Evolutionary conservation across 192 early-diverging fungal species (phyloP).

Genomic region (Mortierella hygrophila): DNA sequence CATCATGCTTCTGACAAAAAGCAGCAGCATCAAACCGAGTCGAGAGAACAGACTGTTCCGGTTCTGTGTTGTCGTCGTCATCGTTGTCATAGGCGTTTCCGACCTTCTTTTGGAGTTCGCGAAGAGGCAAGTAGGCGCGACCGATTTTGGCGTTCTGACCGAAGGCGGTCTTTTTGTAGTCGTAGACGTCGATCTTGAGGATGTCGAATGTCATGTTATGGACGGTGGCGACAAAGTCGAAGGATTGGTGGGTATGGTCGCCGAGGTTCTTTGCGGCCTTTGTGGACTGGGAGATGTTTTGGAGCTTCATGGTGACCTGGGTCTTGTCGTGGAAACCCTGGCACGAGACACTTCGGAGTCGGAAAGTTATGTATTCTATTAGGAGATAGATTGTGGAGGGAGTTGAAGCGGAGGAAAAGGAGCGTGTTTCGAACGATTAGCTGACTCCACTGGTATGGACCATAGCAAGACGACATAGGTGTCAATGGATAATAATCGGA

Average conservation of each 20-base stretch:
- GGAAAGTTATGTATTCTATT: constrained; percentile 34
- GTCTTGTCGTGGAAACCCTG: constrained; percentile 43
- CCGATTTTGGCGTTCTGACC: constrained; percentile 45
- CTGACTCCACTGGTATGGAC: not conserved
- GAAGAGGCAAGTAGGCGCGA: constrained; percentile 44
- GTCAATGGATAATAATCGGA: not conserved
- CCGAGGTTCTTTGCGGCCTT: constrained; percentile 36
- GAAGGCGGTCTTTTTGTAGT: constrained; percentile 32
- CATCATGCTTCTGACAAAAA: constrained; percentile 49
- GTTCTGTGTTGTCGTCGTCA: constrained; percentile 48
- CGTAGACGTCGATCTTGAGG: constrained; percentile 48
- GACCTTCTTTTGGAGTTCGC: constrained; percentile 46
- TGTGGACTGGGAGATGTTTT: constrained; percentile 34
- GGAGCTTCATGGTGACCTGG: constrained; percentile 41
- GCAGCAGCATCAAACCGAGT: constrained; percentile 34
- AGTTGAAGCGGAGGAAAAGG: not conserved
- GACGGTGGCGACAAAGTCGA: constrained; percentile 39
- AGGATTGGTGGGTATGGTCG: constrained; percentile 38
- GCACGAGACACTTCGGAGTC: constrained; percentile 36
- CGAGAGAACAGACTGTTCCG: constrained; percentile 47
- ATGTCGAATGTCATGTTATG: constrained; percentile 56
- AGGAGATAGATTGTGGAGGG: not conserved
- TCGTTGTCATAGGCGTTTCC: constrained; percentile 51
- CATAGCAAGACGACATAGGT: not conserved
- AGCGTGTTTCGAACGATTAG: not conserved